Base-by-base conservation (phyloP, 768 basidiomycete genomes). In the Tricholoma furcatifolium region DNA sequence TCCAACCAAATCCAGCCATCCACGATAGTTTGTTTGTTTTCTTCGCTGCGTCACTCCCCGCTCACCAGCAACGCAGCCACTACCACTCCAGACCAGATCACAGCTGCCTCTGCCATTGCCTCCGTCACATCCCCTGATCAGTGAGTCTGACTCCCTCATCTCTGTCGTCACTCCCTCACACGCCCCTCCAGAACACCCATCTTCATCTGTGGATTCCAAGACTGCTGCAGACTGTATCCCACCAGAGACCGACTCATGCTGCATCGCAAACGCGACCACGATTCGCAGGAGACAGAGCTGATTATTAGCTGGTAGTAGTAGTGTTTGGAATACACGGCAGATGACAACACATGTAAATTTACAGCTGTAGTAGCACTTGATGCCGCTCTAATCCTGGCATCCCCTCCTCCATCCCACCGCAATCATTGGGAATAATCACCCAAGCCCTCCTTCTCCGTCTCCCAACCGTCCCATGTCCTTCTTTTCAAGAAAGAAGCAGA, bases 401-500 rank as follows among this genome's bases (percentile, higher is more conserved):
- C 39, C 40, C 46, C 21, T 44, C 43, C 43, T 51, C 50, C 34
- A 7, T 15, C 6, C 42, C 31, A 18, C 45, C 23, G 53, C 31
- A 45, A 52, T 18, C 23, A 62, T 60, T 62, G 61, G 61, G 59
- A 62, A 62, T 44, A 58, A 53, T 62, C 62, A 59, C 54, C 59
- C 56, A 24, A 55, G 48, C 21, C 51, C 51, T 21, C 44, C 60
- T 15, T 47, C 57, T 31, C 55, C 59, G 21, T 54, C 58, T 21
- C 61, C 57, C 53, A 80, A 78, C 71, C 80, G 84, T 70, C 86
- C 86, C 83, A 93, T 93, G 91, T 91, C 89, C 80, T 93, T 91
- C 88, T 93, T 93, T 82, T 87, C 83, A 40, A 81, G 88, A 81
- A 91, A 85, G 85, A 91, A 89, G 81, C 80, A 84, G 58, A 72